A percentile compares a stretch with the other conserved stretches of the same genome.
These are phyloP conservation scores for Cucumis melo DNA, from an alignment of 306 rosid genomes.

Conservation along the genomic window DNA sequence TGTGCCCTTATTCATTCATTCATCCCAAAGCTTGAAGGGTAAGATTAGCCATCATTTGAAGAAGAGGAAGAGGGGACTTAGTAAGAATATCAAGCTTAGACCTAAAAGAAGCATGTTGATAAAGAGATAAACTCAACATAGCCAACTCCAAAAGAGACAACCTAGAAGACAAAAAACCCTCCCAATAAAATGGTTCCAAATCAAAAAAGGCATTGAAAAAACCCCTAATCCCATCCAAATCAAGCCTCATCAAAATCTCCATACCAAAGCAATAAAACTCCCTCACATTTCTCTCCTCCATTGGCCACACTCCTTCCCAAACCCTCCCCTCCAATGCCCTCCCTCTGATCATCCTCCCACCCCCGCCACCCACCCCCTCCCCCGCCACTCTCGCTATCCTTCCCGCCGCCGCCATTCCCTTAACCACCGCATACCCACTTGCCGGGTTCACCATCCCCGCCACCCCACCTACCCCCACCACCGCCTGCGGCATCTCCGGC, in stretches of 20 bases:
- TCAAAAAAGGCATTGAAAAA: conserved; percentile 81
- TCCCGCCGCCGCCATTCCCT: conserved; percentile 45
- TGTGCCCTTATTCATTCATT: not conserved
- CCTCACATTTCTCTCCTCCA: conserved; percentile 37
- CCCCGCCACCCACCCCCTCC: conserved; percentile 54
- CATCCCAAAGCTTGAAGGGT: conserved; percentile 35
- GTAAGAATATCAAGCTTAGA: conserved; percentile 63
- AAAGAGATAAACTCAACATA: conserved; percentile 41
- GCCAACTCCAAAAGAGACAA: conserved; percentile 40
- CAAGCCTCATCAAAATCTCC: conserved; percentile 80
- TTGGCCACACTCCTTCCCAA: conserved; percentile 76
- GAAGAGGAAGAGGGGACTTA: conserved; percentile 66
- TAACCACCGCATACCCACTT: conserved; percentile 75
- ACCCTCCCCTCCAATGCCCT: conserved; percentile 29
- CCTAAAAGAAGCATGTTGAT: conserved; percentile 41
- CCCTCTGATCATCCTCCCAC: conserved; percentile 74
- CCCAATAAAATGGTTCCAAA: conserved; percentile 57
- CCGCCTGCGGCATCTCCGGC: conserved; percentile 50
- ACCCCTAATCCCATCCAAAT: conserved; percentile 47
- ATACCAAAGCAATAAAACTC: conserved; percentile 73
- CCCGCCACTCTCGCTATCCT: conserved; percentile 39
- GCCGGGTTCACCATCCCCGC: conserved; percentile 83
- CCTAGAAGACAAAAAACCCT: conserved; percentile 78
- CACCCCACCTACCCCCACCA: conserved; percentile 64
- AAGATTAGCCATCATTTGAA: conserved; percentile 49